Evolutionary conservation across 106 monocot species (phyloP), one percentile per base, ranked within the genome.

Genomic region (Dendrobium nobile): DNA sequence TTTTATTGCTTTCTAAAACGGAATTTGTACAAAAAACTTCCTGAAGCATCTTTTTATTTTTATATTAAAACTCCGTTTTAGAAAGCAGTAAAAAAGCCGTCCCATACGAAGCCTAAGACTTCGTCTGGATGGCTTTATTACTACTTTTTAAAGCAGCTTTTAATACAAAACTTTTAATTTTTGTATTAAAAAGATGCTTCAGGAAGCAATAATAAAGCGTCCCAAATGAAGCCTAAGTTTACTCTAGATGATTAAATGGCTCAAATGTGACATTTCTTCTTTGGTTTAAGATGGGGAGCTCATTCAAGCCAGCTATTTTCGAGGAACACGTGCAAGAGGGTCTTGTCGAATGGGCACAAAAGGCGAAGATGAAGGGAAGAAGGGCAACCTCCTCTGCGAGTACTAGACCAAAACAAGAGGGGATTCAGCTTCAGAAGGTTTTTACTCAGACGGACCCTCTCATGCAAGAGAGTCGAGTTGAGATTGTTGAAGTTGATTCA

Each of bases 251-350:
- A 41, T 74, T 43, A 20, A 43, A 74, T 74, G 13, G 74, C 74
- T 74, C n/a, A 42, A 43, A 74, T 13, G 17, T 74, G 43, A 74
- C 18, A 26, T 72, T 10, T 74, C 5, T 11, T 31, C 64, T 65
- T 76, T 26, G 33, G 9, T 19, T 40, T 17, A 86, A 91, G 91
- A 91, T 91, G 91, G 91, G 91, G 77, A 91, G 81, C 68, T 87
- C 88, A 79, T 89, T 89, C 83, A 91, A 89, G 44, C 85, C 81
- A 27, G 85, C 75, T 0, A 91, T 91, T 77, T 91, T 91, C 56
- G 85, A 91, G 19, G 91, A 91, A 54, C 75, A 88, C 79, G 85
- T 91, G 48, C 85, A 87, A 79, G 85, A 67, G 26, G 85, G 87
- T 37, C 85, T 91, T 43, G 41, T 83, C 18, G 85, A 54, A 4